Conservation (phyloP, 768 basidiomycete species). For the Naganishia vaughanmartiniae region DNA sequence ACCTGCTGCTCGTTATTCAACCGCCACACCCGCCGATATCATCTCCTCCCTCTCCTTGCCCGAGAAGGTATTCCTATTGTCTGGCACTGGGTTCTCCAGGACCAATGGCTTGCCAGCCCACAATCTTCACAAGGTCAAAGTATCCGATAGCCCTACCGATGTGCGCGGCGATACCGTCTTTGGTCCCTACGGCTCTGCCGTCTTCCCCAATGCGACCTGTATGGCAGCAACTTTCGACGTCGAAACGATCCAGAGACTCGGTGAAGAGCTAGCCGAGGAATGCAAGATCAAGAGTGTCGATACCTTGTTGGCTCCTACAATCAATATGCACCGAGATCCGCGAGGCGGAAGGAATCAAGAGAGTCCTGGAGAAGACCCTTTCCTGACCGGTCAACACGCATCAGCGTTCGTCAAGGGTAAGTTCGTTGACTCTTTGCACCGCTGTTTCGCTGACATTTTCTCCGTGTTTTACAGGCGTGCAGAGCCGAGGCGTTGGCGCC, state of each 20-base stretch:
- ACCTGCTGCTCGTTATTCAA: background rate
- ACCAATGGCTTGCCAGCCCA: conserved; percentile 23
- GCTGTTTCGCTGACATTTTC: conserved; percentile 66
- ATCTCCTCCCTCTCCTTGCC: conserved; percentile 23
- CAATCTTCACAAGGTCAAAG: conserved; percentile 25
- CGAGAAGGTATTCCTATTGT: conserved; percentile 26
- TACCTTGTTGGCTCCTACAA: conserved; percentile 62
- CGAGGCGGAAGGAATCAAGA: conserved; percentile 58
- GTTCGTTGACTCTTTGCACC: conserved; percentile 52
- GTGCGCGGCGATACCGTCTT: conserved; percentile 27
- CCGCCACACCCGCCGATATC: background rate
- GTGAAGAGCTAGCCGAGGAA: conserved; percentile 19
- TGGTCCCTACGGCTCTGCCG: conserved; percentile 17
- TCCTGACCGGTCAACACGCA: conserved; percentile 40
- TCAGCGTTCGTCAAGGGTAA: conserved; percentile 16
- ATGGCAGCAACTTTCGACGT: conserved; percentile 26
- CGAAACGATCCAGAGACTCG: conserved; percentile 2
- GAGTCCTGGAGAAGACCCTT: conserved; percentile 61
- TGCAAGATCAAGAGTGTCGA: conserved; percentile 24
- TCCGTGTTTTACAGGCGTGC: conserved; percentile 72
- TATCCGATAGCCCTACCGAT: conserved; percentile 27
- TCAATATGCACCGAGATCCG: conserved; percentile 65
- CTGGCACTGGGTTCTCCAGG: conserved; percentile 18
- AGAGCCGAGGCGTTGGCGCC: conserved; percentile 70
- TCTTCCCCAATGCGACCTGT: conserved; percentile 21